phyloP scores from a whole-genome alignment of 2,329 filamentous ascomycete genomes.

The Anthostomella pinea region DNA sequence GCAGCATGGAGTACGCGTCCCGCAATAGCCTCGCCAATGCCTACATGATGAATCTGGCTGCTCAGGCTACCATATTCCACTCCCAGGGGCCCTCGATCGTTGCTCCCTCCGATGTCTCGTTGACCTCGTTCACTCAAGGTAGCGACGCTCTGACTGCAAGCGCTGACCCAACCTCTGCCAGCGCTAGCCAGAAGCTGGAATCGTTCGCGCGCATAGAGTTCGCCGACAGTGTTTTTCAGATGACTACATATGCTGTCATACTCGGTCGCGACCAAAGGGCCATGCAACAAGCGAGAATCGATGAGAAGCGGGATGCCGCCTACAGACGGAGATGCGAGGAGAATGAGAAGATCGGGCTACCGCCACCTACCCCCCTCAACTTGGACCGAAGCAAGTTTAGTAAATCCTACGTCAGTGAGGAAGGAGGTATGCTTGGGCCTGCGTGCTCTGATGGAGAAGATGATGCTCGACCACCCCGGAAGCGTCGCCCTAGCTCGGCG shows the following conservation, averaged over 20 bases:
- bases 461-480: constrained; percentile 41
- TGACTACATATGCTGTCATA: constrained; percentile 71
- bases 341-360: constrained; percentile 46
- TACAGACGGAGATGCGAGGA: constrained; percentile 45
- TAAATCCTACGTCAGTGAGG: constrained; percentile 66
- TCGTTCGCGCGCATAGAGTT: constrained; percentile 65
- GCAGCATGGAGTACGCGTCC: constrained; percentile 20
- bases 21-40: constrained; percentile 23
- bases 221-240: constrained; percentile 72
- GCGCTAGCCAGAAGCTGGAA: constrained; percentile 43
- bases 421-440: constrained; percentile 65
- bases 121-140: constrained; percentile 31
- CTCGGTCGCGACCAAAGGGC: constrained; percentile 69
- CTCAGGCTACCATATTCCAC: constrained; percentile 26
- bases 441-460: constrained; percentile 55
- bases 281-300: constrained; percentile 50
- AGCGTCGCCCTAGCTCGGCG: constrained; percentile 43
- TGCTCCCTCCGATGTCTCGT: constrained; percentile 33
- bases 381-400: constrained; percentile 54
- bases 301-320: constrained; percentile 47
- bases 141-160: constrained; percentile 29
- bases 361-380: constrained; percentile 48
- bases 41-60: constrained; percentile 29
- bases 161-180: constrained; percentile 34
- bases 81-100: constrained; percentile 27